Evolutionary conservation across 345 rosid genomes (phyloP).

Genomic region (Balakata baccata): DNA sequence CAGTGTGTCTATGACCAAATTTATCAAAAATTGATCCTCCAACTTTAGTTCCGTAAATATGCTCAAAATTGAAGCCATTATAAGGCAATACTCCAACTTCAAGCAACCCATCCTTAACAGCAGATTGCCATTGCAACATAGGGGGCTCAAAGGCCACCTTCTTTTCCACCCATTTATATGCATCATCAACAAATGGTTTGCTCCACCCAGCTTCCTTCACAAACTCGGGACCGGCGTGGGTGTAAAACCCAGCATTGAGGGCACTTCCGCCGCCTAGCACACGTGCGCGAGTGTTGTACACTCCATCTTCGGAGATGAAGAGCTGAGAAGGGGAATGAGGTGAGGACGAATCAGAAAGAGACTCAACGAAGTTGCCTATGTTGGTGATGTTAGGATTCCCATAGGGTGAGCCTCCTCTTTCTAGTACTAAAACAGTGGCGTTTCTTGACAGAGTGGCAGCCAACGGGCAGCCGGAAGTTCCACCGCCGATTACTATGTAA

Average conservation of each 20-base stretch:
- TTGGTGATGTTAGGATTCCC: conserved; percentile 42
- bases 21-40: conserved; percentile 72
- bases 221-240: conserved; percentile 46
- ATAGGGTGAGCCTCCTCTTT: conserved; percentile 80
- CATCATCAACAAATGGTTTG: conserved; percentile 39
- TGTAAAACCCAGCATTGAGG: conserved; percentile 75
- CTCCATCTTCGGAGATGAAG: conserved; percentile 77
- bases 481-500: conserved; percentile 81
- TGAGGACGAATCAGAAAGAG: conserved; percentile 40
- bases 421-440: conserved; percentile 64
- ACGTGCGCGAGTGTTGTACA: conserved; percentile 66
- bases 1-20: conserved; percentile 68
- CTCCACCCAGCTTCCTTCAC: conserved; percentile 51
- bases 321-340: conserved; percentile 57
- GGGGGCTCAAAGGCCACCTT: conserved; percentile 58
- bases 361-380: conserved; percentile 36
- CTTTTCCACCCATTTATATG: conserved; percentile 75
- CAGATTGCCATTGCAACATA: conserved; percentile 64
- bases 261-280: conserved; percentile 87
- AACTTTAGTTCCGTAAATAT: conserved; percentile 62
- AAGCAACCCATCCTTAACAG: conserved; percentile 61
- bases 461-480: conserved; percentile 77
- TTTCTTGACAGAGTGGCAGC: conserved; percentile 70
- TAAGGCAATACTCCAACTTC: conserved; percentile 63
- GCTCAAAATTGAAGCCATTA: conserved; percentile 70